phyloP scores from a whole-genome alignment of 441 rosid species.

The Adansonia grandidieri region DNA sequence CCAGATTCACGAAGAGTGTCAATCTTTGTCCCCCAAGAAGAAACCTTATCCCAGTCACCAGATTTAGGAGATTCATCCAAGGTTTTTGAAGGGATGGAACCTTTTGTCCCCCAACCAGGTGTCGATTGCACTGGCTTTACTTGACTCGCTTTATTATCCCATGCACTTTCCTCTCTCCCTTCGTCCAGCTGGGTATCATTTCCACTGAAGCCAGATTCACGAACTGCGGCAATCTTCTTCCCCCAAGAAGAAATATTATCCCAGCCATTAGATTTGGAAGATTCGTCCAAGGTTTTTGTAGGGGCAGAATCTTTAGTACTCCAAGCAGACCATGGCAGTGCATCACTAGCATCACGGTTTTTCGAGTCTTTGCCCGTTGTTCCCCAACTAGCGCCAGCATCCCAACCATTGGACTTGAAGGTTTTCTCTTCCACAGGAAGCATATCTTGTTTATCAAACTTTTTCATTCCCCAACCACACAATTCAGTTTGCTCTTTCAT shows the following conservation, averaged over 20 bases:
- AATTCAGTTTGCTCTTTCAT: constrained; percentile 14
- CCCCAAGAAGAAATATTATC: constrained; percentile 22
- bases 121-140: neutral
- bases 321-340: constrained; percentile 28
- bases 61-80: no score
- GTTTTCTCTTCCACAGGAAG: constrained; percentile 23
- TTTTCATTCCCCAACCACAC: constrained; percentile 48
- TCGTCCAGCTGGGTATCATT: neutral
- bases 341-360: constrained; percentile 32
- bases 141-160: neutral
- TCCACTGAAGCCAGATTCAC: constrained; percentile 15
- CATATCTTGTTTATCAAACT: constrained; percentile 25
- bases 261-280: constrained; percentile 21
- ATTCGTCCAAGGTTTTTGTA: constrained; percentile 4
- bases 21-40: no score
- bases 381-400: constrained; percentile 29
- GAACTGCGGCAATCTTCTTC: neutral
- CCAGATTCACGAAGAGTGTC: no score
- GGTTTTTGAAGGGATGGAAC: no score
- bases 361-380: constrained; percentile 25
- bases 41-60: no score
- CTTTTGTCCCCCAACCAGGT: neutral
- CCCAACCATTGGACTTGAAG: constrained; percentile 39
- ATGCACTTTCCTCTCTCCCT: constrained; percentile 2
- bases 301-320: constrained; percentile 22